These are phyloP conservation scores for Citrus inodora DNA, from an alignment of 345 rosid genomes.

Conservation along the genomic window DNA sequence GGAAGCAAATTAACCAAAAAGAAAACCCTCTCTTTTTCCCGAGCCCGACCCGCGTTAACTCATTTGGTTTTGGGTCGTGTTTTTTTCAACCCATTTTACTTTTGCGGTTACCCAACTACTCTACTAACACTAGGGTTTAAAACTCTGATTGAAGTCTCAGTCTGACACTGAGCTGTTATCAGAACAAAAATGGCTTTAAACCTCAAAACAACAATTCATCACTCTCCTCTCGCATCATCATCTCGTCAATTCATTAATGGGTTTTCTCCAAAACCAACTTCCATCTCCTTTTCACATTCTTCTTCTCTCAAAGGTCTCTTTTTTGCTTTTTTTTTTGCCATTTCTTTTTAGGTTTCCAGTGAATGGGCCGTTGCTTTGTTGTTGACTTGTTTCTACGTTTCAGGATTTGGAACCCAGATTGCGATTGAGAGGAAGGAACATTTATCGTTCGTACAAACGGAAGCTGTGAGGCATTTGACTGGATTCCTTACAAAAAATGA, in stretches of 20 bases:
- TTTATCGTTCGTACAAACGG: slow-evolving; percentile 33
- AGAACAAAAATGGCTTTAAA: slow-evolving; percentile 4
- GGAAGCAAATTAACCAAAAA: not conserved
- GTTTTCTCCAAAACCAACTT: not conserved
- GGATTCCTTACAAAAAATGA: slow-evolving; percentile 63
- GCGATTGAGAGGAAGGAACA: slow-evolving; percentile 31
- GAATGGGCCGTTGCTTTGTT: not conserved
- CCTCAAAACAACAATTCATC: not conserved
- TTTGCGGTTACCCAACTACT: not conserved
- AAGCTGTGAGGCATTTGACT: slow-evolving; percentile 62
- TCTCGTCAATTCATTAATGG: not conserved
- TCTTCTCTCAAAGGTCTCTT: slow-evolving; percentile 24
- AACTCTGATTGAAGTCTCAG: not conserved
- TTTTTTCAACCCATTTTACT: not conserved
- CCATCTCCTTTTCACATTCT: not conserved
- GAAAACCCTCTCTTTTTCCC: not conserved
- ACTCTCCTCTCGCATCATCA: not conserved
- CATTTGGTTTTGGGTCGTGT: not conserved
- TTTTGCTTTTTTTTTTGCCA: not conserved
- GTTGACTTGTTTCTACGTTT: not conserved
- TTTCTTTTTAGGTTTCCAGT: not conserved
- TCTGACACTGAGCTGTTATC: not conserved
- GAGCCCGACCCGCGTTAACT: not conserved
- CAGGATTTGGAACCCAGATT: slow-evolving; percentile 30
- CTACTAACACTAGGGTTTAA: not conserved